phyloP scores from a whole-genome alignment of 2,329 filamentous ascomycete genomes.

The Pseudopithomyces chartarum region DNA sequence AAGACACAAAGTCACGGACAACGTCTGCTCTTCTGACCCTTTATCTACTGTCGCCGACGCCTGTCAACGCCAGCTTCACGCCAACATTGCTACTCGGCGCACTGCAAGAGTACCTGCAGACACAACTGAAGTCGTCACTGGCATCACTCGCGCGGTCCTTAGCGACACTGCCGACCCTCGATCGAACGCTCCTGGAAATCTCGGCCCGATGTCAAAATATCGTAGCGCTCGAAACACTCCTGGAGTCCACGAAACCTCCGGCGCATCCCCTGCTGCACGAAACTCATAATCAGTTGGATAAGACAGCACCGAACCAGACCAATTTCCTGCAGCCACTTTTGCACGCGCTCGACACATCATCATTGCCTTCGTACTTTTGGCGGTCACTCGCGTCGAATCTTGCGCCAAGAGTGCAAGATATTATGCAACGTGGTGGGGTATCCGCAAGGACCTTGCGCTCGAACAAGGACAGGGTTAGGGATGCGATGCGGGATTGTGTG shows the following conservation, averaged over 20 bases:
- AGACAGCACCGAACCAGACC: slow-evolving; percentile 17
- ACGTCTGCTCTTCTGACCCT: slow-evolving; percentile 76
- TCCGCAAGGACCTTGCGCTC: slow-evolving; percentile 78
- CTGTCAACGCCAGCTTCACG: slow-evolving; percentile 53
- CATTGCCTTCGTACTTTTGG: slow-evolving; percentile 92
- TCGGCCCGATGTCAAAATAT: slow-evolving; percentile 87
- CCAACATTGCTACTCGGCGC: slow-evolving; percentile 76
- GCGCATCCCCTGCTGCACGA: slow-evolving; percentile 66
- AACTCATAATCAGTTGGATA: slow-evolving; percentile 10
- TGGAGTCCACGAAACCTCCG: slow-evolving; percentile 71
- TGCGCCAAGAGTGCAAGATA: slow-evolving; percentile 79
- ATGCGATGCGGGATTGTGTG: slow-evolving; percentile 83
- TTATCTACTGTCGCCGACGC: slow-evolving; percentile 77
- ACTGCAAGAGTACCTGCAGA: slow-evolving; percentile 81
- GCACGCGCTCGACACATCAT: slow-evolving; percentile 81
- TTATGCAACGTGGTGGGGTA: slow-evolving; percentile 80
- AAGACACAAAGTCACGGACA: slow-evolving; percentile 76
- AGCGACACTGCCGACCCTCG: slow-evolving; percentile 78
- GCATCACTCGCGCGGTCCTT: slow-evolving; percentile 76
- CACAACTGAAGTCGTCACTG: slow-evolving; percentile 77
- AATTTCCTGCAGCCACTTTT: slow-evolving; percentile 76
- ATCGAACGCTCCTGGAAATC: slow-evolving; percentile 80
- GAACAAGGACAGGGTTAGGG: slow-evolving; percentile 74
- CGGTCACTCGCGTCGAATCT: slow-evolving; percentile 81
- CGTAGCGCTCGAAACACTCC: slow-evolving; percentile 80